A percentile compares a stretch with the other conserved stretches of the same genome.
phyloP scores from a whole-genome alignment of 2,329 filamentous ascomycete genomes.

The Cladobotryum mycophilum region DNA sequence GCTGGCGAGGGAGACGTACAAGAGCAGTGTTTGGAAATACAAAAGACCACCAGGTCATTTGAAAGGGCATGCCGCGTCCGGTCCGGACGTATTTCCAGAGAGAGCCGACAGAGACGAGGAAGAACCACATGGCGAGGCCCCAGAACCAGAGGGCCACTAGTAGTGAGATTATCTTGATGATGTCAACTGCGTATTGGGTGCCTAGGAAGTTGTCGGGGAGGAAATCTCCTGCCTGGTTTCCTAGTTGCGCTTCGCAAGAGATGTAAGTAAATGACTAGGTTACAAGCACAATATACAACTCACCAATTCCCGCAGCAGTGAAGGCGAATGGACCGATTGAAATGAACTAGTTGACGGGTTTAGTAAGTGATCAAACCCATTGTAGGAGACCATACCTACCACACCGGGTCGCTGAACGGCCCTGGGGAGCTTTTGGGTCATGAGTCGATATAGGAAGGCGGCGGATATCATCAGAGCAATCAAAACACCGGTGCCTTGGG shows the following conservation, averaged over 20 bases:
- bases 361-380: neutral
- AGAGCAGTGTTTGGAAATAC: conserved; percentile 75
- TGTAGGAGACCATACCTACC: conserved; percentile 25
- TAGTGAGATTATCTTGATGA: conserved; percentile 44
- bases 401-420: conserved; percentile 74
- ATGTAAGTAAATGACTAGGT: neutral
- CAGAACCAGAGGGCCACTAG: conserved; percentile 73
- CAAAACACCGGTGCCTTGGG: conserved; percentile 50
- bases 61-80: conserved; percentile 60
- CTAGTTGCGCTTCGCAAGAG: conserved; percentile 32
- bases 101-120: conserved; percentile 70
- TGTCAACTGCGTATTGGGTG: conserved; percentile 34
- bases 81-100: conserved; percentile 59
- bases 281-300: neutral
- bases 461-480: conserved; percentile 72
- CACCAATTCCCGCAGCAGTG: conserved; percentile 38
- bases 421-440: conserved; percentile 78
- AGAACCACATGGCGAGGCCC: conserved; percentile 80
- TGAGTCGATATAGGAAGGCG: conserved; percentile 77
- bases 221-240: conserved; percentile 36
- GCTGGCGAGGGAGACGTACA: conserved; percentile 21
- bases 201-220: conserved; percentile 39
- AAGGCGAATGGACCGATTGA: conserved; percentile 69
- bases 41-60: conserved; percentile 83
- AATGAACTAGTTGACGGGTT: conserved; percentile 52